phyloP scores from a whole-genome alignment of 2,329 filamentous ascomycete species.

The Pseudonectria foliicola region DNA sequence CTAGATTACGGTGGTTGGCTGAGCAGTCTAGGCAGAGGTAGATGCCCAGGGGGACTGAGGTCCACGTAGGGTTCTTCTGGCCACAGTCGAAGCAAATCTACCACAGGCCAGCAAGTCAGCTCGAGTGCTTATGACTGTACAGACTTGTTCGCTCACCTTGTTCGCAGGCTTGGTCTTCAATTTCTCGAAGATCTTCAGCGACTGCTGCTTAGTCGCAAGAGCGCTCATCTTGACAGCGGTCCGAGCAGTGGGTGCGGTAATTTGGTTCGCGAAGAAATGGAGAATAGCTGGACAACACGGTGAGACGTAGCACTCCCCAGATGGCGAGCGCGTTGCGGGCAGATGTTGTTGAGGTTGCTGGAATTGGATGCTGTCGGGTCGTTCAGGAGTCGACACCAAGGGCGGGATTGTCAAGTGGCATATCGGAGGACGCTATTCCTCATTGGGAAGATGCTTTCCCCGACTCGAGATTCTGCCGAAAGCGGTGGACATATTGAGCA shows the following conservation, averaged over 20 bases:
- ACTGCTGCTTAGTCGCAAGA: slow-evolving; percentile 85
- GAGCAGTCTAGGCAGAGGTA: slow-evolving; percentile 98
- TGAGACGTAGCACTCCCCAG: slow-evolving; percentile 2
- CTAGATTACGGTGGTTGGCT: slow-evolving; percentile 91
- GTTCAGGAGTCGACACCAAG: slow-evolving; percentile 31
- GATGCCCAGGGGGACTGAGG: slow-evolving; percentile 92
- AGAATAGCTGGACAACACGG: slow-evolving; percentile 1
- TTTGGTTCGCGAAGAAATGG: not conserved
- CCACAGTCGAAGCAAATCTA: slow-evolving; percentile 98
- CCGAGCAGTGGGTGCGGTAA: slow-evolving; percentile 2
- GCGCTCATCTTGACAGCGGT: slow-evolving; percentile 47
- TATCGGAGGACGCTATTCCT: slow-evolving; percentile 31
- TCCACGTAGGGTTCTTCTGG: slow-evolving; percentile 97
- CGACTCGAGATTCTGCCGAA: slow-evolving; percentile 30
- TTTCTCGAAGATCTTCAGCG: slow-evolving; percentile 96
- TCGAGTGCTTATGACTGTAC: not conserved
- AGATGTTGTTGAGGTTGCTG: slow-evolving; percentile 12
- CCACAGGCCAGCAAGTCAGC: slow-evolving; percentile 8
- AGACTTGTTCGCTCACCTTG: slow-evolving; percentile 57
- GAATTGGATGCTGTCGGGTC: slow-evolving; percentile 11
- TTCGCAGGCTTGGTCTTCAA: slow-evolving; percentile 90
- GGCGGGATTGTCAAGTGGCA: slow-evolving; percentile 35
- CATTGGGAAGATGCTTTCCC: slow-evolving; percentile 19
- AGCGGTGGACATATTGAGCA: slow-evolving; percentile 26
- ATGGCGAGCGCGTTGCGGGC: slow-evolving; percentile 13